Base-by-base conservation (phyloP, 1,284 basidiomycete genomes). In the Malassezia restricta region DNA sequence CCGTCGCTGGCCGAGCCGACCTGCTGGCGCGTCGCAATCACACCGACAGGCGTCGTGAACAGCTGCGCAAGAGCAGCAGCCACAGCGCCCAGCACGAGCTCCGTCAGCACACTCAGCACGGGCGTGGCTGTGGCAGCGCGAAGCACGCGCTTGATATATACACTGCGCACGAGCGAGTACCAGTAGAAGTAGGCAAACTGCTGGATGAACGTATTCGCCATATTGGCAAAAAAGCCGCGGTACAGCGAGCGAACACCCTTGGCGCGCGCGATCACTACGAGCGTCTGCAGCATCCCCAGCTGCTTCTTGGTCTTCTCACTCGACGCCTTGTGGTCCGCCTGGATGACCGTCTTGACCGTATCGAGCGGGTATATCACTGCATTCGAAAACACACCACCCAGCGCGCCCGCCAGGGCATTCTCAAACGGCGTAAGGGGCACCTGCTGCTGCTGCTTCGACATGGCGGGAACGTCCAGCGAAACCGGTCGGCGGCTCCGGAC, bases 151-250 rank as follows among this genome's bases (percentile, higher is more conserved):
- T 59, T 57, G 46, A 66, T 59, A 75, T 91, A 91, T 6, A 86
- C 79, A 20, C 79, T 82, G 60, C 89, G 82, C 28, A 96, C 86
- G 72, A 88, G 79, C 27, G 89, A 86, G 76, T 96, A 96, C 79
- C 94, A 96, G 80, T 95, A 96, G 79, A 98, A 99, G 78, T 98
- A 99, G 17, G 94, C 91, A 71, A 92, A 95, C 81, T 94, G 75
- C 62, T 68, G 76, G 86, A 83, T 90, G 75, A 98, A 98, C 0
- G 88, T 92, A 75, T 95, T 96, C 64, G 96, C 78, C 91, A 98
- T 96, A 54, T 86, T 95, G n/a, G 94, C 94, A 35, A 82, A 79
- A 71, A 96, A 98, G 5, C 94, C 94, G 56, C 84, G 82, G 77
- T 95, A 99, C 69, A 85, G 83, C 0, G 88, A 91, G 7, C 33